These are phyloP conservation scores for Ceratocystis destructans DNA, from an alignment of 2,329 filamentous ascomycete genomes.

Conservation along the genomic window DNA sequence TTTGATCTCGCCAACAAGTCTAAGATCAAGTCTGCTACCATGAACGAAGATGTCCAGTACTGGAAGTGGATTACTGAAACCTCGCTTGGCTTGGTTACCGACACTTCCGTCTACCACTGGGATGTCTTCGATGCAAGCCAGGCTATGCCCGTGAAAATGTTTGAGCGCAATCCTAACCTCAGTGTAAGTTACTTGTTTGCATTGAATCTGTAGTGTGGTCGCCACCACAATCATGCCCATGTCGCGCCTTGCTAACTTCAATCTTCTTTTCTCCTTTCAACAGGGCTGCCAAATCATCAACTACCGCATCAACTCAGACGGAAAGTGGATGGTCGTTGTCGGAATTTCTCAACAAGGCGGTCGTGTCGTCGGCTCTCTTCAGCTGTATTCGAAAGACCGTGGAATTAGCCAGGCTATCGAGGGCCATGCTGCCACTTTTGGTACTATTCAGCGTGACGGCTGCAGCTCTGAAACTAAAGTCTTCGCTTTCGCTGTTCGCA, in stretches of 20 bases:
- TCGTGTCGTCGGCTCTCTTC: slow-evolving; percentile 89
- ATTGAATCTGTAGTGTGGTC: not conserved
- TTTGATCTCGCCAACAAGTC: slow-evolving; percentile 88
- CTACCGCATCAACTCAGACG: slow-evolving; percentile 88
- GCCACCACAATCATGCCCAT: not conserved
- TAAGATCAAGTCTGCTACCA: slow-evolving; percentile 91
- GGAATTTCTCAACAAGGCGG: slow-evolving; percentile 90
- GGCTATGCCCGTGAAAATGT: slow-evolving; percentile 71
- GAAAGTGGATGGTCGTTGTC: slow-evolving; percentile 97
- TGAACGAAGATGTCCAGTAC: slow-evolving; percentile 95
- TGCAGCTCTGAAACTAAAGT: slow-evolving; percentile 84
- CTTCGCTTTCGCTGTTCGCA: slow-evolving; percentile 91
- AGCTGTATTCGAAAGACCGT: slow-evolving; percentile 89
- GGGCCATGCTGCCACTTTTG: slow-evolving; percentile 90
- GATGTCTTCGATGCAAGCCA: slow-evolving; percentile 81
- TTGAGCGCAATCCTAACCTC: slow-evolving; percentile 86
- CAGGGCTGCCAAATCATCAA: slow-evolving; percentile 98
- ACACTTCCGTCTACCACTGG: slow-evolving; percentile 90
- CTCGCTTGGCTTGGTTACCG: slow-evolving; percentile 78
- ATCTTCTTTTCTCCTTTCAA: not conserved
- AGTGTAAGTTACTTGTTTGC: slow-evolving; percentile 42
- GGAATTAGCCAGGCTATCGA: slow-evolving; percentile 97
- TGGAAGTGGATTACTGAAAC: slow-evolving; percentile 98
- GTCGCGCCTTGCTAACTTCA: not conserved
- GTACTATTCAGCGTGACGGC: slow-evolving; percentile 74